Conservation (phyloP, 2,329 filamentous ascomycete species). For the Monilinia fructigena region DNA sequence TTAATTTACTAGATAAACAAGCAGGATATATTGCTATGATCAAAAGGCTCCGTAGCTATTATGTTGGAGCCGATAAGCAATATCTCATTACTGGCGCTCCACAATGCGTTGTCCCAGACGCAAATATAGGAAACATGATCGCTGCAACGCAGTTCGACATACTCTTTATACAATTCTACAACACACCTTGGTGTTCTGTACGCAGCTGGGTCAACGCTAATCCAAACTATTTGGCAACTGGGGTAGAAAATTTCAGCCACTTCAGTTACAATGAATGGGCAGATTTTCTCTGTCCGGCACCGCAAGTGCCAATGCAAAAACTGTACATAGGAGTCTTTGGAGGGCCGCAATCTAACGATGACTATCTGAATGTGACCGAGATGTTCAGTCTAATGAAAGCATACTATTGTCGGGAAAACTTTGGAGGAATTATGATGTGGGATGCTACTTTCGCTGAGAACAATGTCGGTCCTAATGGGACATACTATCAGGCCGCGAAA, state of each 20-base stretch:
- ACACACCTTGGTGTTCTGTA: slow-evolving; percentile 36
- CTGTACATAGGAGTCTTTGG: slow-evolving; percentile 38
- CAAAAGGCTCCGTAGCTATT: slow-evolving; percentile 34
- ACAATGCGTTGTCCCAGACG: slow-evolving; percentile 36
- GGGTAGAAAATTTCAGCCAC: background rate
- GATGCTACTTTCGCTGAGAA: slow-evolving; percentile 34
- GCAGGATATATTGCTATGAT: slow-evolving; percentile 36
- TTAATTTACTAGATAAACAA: slow-evolving; percentile 25
- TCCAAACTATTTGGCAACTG: background rate
- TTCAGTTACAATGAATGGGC: slow-evolving; percentile 36
- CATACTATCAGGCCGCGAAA: background rate
- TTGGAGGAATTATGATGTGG: slow-evolving; percentile 41
- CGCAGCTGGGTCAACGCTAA: slow-evolving; percentile 27
- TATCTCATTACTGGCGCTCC: slow-evolving; percentile 40
- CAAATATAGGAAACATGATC: slow-evolving; percentile 37
- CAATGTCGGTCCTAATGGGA: slow-evolving; percentile 24
- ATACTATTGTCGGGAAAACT: slow-evolving; percentile 29
- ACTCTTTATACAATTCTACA: slow-evolving; percentile 40
- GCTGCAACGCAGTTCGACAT: slow-evolving; percentile 35
- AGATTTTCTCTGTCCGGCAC: slow-evolving; percentile 27
- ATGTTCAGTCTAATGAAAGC: slow-evolving; percentile 31
- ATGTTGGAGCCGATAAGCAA: slow-evolving; percentile 31
- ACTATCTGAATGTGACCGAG: slow-evolving; percentile 32
- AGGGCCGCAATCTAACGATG: slow-evolving; percentile 25
- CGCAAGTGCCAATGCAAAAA: slow-evolving; percentile 34